A percentile compares a stretch with the other conserved stretches of the same genome.
These are phyloP conservation scores for Waitea zeae DNA, from an alignment of 1,284 basidiomycete species.

Conservation along the genomic window DNA sequence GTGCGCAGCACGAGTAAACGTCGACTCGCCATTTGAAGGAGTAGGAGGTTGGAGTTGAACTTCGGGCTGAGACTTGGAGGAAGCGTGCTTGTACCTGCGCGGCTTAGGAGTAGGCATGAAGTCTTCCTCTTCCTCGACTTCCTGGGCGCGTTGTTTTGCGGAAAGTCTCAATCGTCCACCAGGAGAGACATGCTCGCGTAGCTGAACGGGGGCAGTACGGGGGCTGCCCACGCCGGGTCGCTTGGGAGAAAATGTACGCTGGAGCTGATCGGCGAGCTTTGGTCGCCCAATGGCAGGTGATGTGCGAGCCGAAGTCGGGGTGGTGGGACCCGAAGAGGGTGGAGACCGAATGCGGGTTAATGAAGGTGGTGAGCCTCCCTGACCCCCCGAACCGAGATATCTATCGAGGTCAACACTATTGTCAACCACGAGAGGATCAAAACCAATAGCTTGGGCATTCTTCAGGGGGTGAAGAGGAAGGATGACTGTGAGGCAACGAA, in stretches of 20 bases:
- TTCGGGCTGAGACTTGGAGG: too few species aligned
- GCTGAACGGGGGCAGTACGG: too few species aligned
- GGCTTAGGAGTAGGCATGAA: too few species aligned
- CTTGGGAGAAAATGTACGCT: slow-evolving; percentile 51
- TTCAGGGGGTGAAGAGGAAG: slow-evolving; percentile 6
- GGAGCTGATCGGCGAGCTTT: slow-evolving; percentile 47
- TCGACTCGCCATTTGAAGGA: not conserved
- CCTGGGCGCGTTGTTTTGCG: too few species aligned
- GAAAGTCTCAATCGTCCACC: too few species aligned
- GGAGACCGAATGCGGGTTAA: slow-evolving; percentile 24
- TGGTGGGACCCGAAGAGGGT: slow-evolving; percentile 22
- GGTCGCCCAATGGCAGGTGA: slow-evolving; percentile 14
- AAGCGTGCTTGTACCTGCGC: too few species aligned
- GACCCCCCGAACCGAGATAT: slow-evolving; percentile 34
- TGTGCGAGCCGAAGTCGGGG: not conserved
- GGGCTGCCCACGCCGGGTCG: slow-evolving; percentile 40
- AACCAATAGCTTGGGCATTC: slow-evolving; percentile 15
- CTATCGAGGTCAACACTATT: slow-evolving; percentile 45
- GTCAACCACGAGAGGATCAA: slow-evolving; percentile 39
- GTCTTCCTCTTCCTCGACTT: too few species aligned
- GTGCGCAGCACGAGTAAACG: not conserved
- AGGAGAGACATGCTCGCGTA: too few species aligned
- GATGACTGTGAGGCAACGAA: too few species aligned
- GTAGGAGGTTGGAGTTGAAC: not conserved
- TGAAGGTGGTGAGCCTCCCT: slow-evolving; percentile 17